A percentile compares a stretch with the other conserved stretches of the same genome.
These are phyloP conservation scores for Lyophyllum semitale DNA, from an alignment of 768 basidiomycete genomes.

Conservation along the genomic window DNA sequence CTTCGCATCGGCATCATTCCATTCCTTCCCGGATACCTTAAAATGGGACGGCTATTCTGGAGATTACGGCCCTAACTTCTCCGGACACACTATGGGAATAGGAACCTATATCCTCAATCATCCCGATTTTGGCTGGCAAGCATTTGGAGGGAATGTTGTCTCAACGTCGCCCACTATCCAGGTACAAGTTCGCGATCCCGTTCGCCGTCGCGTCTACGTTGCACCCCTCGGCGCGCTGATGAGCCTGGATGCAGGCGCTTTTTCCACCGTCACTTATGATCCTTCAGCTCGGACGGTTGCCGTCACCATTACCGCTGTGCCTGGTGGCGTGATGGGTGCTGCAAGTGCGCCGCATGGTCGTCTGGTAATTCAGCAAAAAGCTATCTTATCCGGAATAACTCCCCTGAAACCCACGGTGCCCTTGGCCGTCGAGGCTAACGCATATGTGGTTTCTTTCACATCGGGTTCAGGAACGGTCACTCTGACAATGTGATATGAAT, in stretches of 20 bases:
- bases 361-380: slow-evolving; percentile 45
- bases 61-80: slow-evolving; percentile 63
- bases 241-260: slow-evolving; percentile 53
- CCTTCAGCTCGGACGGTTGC: slow-evolving; percentile 37
- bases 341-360: slow-evolving; percentile 49
- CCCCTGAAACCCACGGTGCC: slow-evolving; percentile 39
- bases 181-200: slow-evolving; percentile 47
- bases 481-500: slow-evolving; percentile 18
- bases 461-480: slow-evolving; percentile 40
- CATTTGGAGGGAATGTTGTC: slow-evolving; percentile 52
- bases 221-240: slow-evolving; percentile 49
- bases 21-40: slow-evolving; percentile 57
- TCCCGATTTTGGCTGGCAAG: slow-evolving; percentile 63
- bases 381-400: slow-evolving; percentile 36
- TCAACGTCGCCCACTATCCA: slow-evolving; percentile 41
- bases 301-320: slow-evolving; percentile 40
- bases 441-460: slow-evolving; percentile 45
- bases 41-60: slow-evolving; percentile 61
- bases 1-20: slow-evolving; percentile 61
- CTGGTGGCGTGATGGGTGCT: slow-evolving; percentile 39
- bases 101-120: slow-evolving; percentile 51
- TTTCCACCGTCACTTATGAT: slow-evolving; percentile 43
- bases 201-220: slow-evolving; percentile 52
- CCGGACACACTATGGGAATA: slow-evolving; percentile 53
- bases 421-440: slow-evolving; percentile 44